Conservation (phyloP, 148 eudicot species). For the Euryodendron excelsum region DNA sequence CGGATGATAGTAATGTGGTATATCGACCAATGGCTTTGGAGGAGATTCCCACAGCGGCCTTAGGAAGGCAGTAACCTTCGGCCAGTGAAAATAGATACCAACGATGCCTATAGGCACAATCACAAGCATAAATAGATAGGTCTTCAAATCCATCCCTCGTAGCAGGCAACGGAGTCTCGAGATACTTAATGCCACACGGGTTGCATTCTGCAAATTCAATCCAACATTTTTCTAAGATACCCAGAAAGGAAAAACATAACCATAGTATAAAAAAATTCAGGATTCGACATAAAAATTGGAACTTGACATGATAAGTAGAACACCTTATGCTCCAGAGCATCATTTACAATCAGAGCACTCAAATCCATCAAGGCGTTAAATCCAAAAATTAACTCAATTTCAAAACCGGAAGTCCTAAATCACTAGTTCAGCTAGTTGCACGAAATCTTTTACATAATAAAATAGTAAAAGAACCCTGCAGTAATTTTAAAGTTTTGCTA, state of each 20-base stretch:
- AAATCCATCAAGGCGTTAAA: background rate
- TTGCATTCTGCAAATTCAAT: constrained; percentile 24
- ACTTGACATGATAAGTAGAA: background rate
- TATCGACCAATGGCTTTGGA: constrained; percentile 43
- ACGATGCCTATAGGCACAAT: constrained; percentile 33
- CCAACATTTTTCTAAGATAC: background rate
- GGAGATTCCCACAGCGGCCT: constrained; percentile 56
- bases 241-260: background rate
- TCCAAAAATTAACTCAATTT: background rate
- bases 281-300: background rate
- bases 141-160: constrained; percentile 38
- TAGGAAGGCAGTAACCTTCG: constrained; percentile 43
- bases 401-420: background rate
- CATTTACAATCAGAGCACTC: background rate
- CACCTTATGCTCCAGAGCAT: background rate
- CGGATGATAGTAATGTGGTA: constrained; percentile 48
- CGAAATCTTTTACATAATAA: background rate
- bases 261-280: background rate
- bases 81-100: constrained; percentile 43
- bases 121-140: constrained; percentile 26
- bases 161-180: constrained; percentile 43
- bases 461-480: background rate
- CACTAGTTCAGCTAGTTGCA: background rate
- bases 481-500: background rate
- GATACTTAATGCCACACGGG: constrained; percentile 25